These are phyloP conservation scores for Phialemoniopsis sp. DNA, from an alignment of 2,329 filamentous ascomycete genomes.

Conservation along the genomic window DNA sequence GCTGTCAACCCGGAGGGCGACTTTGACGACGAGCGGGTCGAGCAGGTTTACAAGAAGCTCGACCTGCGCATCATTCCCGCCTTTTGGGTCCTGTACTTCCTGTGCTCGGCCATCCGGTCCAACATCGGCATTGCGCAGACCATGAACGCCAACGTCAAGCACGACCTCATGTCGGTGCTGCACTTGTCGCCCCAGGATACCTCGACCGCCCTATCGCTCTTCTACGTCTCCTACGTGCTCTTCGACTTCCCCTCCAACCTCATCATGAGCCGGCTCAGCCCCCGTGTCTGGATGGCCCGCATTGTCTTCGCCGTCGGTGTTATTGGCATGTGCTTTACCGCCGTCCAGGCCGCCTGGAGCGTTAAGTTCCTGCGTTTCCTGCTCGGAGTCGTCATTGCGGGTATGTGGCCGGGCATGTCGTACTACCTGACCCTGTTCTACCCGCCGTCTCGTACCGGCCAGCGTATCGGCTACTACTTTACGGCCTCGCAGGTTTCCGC, in stretches of 20 bases:
- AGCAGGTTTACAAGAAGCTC: conserved; percentile 54
- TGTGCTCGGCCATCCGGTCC: conserved; percentile 86
- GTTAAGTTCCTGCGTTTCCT: conserved; percentile 85
- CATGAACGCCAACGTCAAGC: conserved; percentile 70
- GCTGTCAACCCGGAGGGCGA: conserved; percentile 19
- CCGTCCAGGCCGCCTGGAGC: conserved; percentile 78
- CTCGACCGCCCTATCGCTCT: conserved; percentile 79
- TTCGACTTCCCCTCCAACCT: conserved; percentile 89
- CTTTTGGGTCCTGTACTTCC: conserved; percentile 88
- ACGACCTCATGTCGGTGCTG: conserved; percentile 72
- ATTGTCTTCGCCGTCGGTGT: conserved; percentile 86
- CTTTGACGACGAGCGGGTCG: conserved; percentile 47
- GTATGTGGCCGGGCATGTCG: conserved; percentile 94
- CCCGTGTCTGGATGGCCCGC: conserved; percentile 86
- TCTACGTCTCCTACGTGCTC: conserved; percentile 88
- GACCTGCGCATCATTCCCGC: conserved; percentile 64
- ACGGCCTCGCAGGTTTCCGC: conserved; percentile 86
- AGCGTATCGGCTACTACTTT: conserved; percentile 86
- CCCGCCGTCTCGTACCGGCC: conserved; percentile 78
- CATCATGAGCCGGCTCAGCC: conserved; percentile 80
- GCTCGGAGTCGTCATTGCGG: conserved; percentile 81
- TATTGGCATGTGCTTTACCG: conserved; percentile 79
- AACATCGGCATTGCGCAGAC: conserved; percentile 94
- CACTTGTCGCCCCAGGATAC: conserved; percentile 69
- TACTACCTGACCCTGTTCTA: conserved; percentile 93